Percentiles rank a stretch among this genome's conserved stretches.
Conservation (phyloP, 345 rosid genomes). For the Aquilaria yunnanensis region DNA sequence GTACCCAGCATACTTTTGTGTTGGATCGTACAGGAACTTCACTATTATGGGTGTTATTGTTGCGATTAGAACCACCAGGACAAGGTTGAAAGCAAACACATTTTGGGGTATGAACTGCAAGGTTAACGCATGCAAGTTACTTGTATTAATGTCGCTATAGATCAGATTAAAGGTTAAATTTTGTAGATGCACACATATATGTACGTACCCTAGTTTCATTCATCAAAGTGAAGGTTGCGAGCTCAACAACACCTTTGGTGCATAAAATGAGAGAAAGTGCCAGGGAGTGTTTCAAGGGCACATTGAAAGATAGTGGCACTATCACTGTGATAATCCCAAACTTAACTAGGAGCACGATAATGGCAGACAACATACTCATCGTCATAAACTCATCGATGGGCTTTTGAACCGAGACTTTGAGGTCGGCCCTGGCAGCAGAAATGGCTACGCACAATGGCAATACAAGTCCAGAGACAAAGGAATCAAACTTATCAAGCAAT, state of each 20-base stretch:
- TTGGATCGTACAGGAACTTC: conserved; percentile 18
- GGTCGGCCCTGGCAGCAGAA: conserved; percentile 13
- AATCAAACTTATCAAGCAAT: conserved; percentile 31
- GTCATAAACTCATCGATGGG: neutral
- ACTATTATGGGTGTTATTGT: conserved; percentile 11
- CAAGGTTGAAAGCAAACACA: neutral
- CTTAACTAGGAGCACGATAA: neutral
- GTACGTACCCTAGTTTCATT: conserved; percentile 9
- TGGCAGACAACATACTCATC: neutral
- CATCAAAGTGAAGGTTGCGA: neutral
- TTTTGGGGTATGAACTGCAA: conserved; percentile 2
- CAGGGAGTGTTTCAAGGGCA: conserved; percentile 16
- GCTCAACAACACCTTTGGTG: conserved; percentile 19
- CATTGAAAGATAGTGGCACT: neutral
- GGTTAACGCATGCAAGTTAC: neutral
- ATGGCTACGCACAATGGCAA: conserved; percentile 25
- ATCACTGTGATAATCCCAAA: neutral
- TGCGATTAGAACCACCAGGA: neutral
- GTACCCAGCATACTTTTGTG: conserved; percentile 23
- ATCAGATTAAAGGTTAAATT: neutral
- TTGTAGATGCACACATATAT: neutral
- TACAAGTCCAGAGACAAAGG: conserved; percentile 23
- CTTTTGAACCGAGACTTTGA: neutral
- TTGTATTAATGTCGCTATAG: neutral
- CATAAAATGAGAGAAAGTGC: conserved; percentile 6